Percentiles rank a stretch among this genome's conserved stretches.
Evolutionary conservation across 257 asterid species (phyloP).

Genomic region (Jacaranda copaia): DNA sequence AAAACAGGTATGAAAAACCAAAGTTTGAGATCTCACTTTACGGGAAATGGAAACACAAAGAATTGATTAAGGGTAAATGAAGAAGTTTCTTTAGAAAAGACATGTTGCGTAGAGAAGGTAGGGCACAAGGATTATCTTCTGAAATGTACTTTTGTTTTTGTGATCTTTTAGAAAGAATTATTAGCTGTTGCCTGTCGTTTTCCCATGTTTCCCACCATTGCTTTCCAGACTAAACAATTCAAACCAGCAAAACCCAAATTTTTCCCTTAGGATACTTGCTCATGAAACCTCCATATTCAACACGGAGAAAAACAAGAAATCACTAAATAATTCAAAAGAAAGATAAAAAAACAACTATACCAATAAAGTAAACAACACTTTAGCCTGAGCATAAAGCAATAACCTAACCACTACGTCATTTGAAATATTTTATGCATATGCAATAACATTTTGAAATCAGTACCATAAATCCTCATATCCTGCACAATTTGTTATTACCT

Average conservation of each 20-base stretch:
- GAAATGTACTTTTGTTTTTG: constrained; percentile 45
- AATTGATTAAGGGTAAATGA: constrained; percentile 41
- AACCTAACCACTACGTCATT: not conserved
- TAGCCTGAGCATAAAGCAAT: constrained; percentile 15
- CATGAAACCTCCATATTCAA: constrained; percentile 26
- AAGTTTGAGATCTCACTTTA: constrained; percentile 45
- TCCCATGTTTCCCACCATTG: constrained; percentile 49
- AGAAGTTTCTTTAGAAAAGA: constrained; percentile 60
- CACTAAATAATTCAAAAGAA: not conserved
- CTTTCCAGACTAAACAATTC: constrained; percentile 19
- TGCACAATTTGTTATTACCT: constrained; percentile 25
- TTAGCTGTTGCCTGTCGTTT: constrained; percentile 57
- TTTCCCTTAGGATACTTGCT: constrained; percentile 24
- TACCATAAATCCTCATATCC: constrained; percentile 17
- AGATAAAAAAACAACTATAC: not conserved
- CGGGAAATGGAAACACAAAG: constrained; percentile 43
- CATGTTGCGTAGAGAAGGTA: constrained; percentile 58
- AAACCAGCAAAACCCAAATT: not conserved
- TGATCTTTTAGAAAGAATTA: constrained; percentile 46
- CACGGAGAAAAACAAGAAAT: not conserved
- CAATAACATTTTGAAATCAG: constrained; percentile 28
- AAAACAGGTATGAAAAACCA: constrained; percentile 24
- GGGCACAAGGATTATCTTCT: constrained; percentile 57
- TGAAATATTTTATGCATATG: constrained; percentile 24
- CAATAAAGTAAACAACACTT: constrained; percentile 18